phyloP scores from a whole-genome alignment of 306 rosid species.

The Fragaria iinumae region DNA sequence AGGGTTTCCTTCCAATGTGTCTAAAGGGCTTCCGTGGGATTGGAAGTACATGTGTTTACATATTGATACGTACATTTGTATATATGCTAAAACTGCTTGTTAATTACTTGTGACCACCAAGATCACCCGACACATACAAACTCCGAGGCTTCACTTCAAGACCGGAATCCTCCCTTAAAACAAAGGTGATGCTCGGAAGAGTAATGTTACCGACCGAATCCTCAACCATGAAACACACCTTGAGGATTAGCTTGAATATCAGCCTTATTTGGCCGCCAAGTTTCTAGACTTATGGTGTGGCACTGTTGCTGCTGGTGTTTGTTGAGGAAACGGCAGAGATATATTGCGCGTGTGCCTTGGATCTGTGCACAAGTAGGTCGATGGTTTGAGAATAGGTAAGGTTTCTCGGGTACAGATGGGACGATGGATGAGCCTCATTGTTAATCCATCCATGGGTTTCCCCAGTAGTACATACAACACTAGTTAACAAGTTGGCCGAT shows the following conservation, averaged over 20 bases:
- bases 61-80: no score
- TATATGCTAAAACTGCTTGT: no score
- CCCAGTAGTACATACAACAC: not conserved
- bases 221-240: not conserved
- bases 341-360: not conserved
- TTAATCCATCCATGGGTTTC: not conserved
- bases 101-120: no score
- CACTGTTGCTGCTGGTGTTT: not conserved
- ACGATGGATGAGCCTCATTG: conserved; percentile 8
- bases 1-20: not conserved
- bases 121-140: not conserved
- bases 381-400: not conserved
- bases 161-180: not conserved
- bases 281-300: not conserved
- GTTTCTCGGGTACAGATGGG: conserved; percentile 3
- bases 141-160: not conserved
- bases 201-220: no score
- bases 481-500: not conserved
- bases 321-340: not conserved
- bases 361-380: not conserved
- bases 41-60: no score
- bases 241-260: not conserved
- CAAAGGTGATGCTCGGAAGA: not conserved
- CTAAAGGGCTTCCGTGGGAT: not conserved
- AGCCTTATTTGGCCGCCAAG: not conserved